Evolutionary conservation across 2,329 filamentous ascomycete genomes (phyloP), one percentile per base, ranked within the genome.

Genomic region (Fusarium chuoi): DNA sequence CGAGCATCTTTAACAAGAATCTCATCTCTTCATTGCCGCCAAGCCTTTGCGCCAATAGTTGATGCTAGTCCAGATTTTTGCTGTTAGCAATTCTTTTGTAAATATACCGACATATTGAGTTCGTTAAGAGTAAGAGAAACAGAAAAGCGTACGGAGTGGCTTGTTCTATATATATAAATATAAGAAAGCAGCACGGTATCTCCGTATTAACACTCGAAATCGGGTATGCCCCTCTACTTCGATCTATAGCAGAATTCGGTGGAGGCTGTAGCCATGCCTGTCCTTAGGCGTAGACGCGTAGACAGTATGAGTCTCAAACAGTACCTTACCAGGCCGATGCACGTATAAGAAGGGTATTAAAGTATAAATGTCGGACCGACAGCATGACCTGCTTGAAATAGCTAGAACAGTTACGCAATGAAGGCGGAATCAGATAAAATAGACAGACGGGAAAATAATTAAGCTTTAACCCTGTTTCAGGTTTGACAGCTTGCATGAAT

Each of bases 211-310:
- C 22, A 35, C 30, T n/a, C 7, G 17, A 33, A 18, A 24, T 13
- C 5, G 3, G 12, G 3, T 6, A 51, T n/a, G 18, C 7, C 11
- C 4, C 22, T 35, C 17, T 14, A 7, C 17, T 51, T 18, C 17
- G 8, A 35, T 35, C 12, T 8, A 24, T 15, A 48, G 6, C 2
- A 12, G 9, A 30, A 28, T 48, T 4, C 3, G 3, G 24, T 11
- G 0, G 11, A 18, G n/a, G 13, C 4, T 35, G 12, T 4, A 38
- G 35, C 7, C 7, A n/a, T 39, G 7, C 7, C 2, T 4, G 5
- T n/a, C 4, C 7, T 39, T 6, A 28, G 11, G 26, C 14, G 0
- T 54, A n/a, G 7, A 28, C 14, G 33, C 13, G 20, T 54, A 54
- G 49, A 22, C 35, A 28, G 22, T 38, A 5, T 7, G 24, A 38